A percentile compares a stretch with the other conserved stretches of the same genome.
phyloP scores from a whole-genome alignment of 148 eudicot genomes.

The Vaccinium macrocarpon region DNA sequence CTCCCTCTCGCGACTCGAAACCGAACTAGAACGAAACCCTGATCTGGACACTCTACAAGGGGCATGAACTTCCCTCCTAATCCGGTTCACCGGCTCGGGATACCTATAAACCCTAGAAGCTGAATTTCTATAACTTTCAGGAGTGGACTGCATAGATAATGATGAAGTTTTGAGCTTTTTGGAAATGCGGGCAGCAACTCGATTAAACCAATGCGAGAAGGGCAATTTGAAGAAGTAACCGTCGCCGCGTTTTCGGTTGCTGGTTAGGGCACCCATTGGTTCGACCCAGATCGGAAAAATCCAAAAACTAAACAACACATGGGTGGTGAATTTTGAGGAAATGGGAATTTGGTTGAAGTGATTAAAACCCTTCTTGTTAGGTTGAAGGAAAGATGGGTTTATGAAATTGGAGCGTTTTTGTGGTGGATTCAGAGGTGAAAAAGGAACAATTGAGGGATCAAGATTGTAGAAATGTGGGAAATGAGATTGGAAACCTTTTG shows the following conservation, averaged over 20 bases:
- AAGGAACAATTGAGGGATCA: not conserved
- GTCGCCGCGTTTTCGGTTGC: constrained; percentile 52
- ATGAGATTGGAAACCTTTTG: not conserved
- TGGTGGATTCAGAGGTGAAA: not conserved
- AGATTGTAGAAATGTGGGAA: not conserved
- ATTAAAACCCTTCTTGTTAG: not conserved
- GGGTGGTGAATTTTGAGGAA: not conserved
- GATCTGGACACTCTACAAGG: constrained; percentile 38
- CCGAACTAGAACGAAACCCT: constrained; percentile 26
- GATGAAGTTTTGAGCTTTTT: constrained; percentile 52
- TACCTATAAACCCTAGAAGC: constrained; percentile 41
- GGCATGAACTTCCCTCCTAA: constrained; percentile 62
- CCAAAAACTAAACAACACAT: constrained; percentile 8
- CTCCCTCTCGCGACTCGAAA: constrained; percentile 19
- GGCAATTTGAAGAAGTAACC: constrained; percentile 30
- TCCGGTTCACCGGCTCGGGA: constrained; percentile 36
- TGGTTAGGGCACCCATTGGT: constrained; percentile 60
- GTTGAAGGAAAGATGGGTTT: not conserved
- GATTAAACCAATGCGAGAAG: constrained; percentile 22
- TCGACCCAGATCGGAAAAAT: not conserved
- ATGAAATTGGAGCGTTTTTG: too few relatives aligned
- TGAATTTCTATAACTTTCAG: constrained; percentile 19
- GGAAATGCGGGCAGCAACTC: constrained; percentile 33
- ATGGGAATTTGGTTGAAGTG: not conserved
- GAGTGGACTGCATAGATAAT: not conserved